phyloP scores from a whole-genome alignment of 441 rosid species.

The Adansonia gregorii region DNA sequence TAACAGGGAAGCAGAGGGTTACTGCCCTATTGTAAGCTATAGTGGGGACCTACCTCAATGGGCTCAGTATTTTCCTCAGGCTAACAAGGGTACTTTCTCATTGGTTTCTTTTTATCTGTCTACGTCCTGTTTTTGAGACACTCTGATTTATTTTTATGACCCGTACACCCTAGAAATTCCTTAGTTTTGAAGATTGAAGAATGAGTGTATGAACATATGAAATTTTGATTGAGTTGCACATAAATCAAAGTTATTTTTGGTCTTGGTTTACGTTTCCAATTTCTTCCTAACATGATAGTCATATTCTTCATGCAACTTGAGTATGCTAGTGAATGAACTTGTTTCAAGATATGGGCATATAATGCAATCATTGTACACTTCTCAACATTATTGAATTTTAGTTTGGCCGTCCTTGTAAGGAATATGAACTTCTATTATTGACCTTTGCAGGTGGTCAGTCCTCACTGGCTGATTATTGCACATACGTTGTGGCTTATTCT shows the following conservation, averaged over 20 bases:
- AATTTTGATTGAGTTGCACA: not conserved
- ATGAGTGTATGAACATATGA: not conserved
- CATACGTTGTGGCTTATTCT: constrained; percentile 96
- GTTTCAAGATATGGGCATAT: not conserved
- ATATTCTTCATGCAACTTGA: not conserved
- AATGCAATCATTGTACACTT: not conserved
- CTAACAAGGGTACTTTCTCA: constrained; percentile 75
- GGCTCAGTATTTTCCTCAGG: constrained; percentile 97
- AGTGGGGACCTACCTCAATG: constrained; percentile 93
- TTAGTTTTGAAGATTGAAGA: not conserved
- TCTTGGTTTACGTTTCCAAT: not conserved
- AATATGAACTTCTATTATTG: constrained; percentile 23
- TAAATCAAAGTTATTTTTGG: not conserved
- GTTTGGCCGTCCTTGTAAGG: not conserved
- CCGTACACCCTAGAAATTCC: not conserved
- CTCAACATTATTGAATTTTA: not conserved
- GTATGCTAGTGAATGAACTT: not conserved
- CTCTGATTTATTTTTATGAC: not conserved
- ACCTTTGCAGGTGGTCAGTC: constrained; percentile 91
- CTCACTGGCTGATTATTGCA: constrained; percentile 95
- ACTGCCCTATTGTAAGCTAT: constrained; percentile 94
- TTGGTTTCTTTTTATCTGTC: constrained; percentile 10
- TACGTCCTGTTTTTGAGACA: constrained; percentile 3
- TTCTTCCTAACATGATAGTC: not conserved
- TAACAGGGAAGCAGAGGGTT: constrained; percentile 99